Evolutionary conservation across 2,329 filamentous ascomycete species (phyloP).

Genomic region (Cercospora canescens): DNA sequence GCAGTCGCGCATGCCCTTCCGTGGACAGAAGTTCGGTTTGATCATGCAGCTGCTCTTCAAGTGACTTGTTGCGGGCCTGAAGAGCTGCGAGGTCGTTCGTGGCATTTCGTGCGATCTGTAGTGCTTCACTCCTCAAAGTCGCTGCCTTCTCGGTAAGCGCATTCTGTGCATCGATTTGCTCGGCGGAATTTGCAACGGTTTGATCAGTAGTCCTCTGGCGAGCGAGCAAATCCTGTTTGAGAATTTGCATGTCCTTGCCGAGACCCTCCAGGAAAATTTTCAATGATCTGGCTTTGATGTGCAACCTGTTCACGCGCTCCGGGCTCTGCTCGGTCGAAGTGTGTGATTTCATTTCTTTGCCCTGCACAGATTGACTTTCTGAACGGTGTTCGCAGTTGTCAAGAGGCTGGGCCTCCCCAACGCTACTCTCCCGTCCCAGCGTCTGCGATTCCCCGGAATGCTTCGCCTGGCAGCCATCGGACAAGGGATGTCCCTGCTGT

Average conservation of each 20-base stretch:
- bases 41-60: slow-evolving; percentile 26
- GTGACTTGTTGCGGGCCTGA: slow-evolving; percentile 14
- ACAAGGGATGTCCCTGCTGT: background rate
- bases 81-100: slow-evolving; percentile 18
- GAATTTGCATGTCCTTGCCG: slow-evolving; percentile 23
- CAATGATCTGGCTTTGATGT: slow-evolving; percentile 18
- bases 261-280: slow-evolving; percentile 29
- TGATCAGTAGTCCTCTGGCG: background rate
- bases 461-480: background rate
- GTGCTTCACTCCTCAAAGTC: slow-evolving; percentile 19
- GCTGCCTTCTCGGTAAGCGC: slow-evolving; percentile 13
- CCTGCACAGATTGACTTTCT: background rate
- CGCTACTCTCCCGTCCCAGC: background rate
- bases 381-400: background rate
- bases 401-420: background rate
- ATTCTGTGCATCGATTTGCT: background rate
- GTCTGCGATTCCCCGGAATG: background rate
- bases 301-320: background rate
- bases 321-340: background rate
- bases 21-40: slow-evolving; percentile 24
- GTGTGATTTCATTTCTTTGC: background rate
- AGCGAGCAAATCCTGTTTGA: slow-evolving; percentile 20
- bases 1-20: slow-evolving; percentile 26
- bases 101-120: slow-evolving; percentile 21
- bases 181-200: background rate